Evolutionary conservation across 805 yeast genomes (phyloP).

Genomic region (Brettanomyces sp.): DNA sequence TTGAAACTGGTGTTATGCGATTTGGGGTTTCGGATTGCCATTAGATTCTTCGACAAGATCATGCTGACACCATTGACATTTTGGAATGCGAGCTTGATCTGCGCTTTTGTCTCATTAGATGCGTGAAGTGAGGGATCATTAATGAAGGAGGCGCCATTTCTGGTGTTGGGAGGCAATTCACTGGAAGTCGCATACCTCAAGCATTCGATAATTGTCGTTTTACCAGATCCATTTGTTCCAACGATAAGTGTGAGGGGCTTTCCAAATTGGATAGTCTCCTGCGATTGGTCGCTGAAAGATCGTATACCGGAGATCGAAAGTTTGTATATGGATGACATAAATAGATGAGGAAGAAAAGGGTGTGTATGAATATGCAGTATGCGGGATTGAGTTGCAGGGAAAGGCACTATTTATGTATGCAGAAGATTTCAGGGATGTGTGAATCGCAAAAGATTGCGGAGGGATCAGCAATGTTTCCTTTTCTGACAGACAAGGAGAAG

Average conservation of each 20-base stretch:
- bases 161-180: slow-evolving; percentile 88
- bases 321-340: slow-evolving; percentile 39
- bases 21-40: slow-evolving; percentile 49
- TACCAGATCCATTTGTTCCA: slow-evolving; percentile 95
- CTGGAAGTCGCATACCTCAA: slow-evolving; percentile 92
- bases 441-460: too few species aligned
- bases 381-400: too few species aligned
- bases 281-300: slow-evolving; percentile 77
- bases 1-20: slow-evolving; percentile 58
- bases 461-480: too few species aligned
- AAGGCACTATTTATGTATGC: too few species aligned
- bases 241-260: slow-evolving; percentile 88
- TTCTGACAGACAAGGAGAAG: too few species aligned
- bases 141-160: slow-evolving; percentile 84
- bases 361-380: background rate
- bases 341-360: background rate
- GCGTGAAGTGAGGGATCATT: slow-evolving; percentile 83
- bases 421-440: too few species aligned
- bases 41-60: slow-evolving; percentile 83
- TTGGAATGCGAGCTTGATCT: slow-evolving; percentile 78
- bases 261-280: slow-evolving; percentile 84
- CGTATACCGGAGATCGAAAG: slow-evolving; percentile 81
- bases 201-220: slow-evolving; percentile 93
- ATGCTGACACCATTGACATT: slow-evolving; percentile 64
- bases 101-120: slow-evolving; percentile 74